phyloP scores from a whole-genome alignment of 2,329 filamentous ascomycete species.

The Pezicula rhizophila region DNA sequence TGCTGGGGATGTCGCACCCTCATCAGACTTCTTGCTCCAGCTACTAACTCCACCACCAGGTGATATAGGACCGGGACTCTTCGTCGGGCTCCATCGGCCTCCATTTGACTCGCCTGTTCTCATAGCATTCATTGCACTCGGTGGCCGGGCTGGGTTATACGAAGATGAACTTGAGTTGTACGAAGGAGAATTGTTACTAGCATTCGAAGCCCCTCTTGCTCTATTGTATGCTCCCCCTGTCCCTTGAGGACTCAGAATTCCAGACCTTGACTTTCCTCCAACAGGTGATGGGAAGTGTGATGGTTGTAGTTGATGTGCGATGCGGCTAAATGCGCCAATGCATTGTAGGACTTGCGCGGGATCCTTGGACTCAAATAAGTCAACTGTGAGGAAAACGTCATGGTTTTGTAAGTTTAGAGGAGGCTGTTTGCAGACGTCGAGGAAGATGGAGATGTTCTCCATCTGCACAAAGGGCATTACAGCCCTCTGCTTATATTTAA shows the following conservation, averaged over 20 bases:
- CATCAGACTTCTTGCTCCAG: constrained; percentile 84
- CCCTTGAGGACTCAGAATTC: constrained; percentile 57
- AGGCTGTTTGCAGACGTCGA: constrained; percentile 76
- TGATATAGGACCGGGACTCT: constrained; percentile 47
- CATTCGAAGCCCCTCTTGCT: constrained; percentile 45
- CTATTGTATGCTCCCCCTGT: constrained; percentile 45
- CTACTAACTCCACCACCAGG: constrained; percentile 61
- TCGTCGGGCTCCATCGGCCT: constrained; percentile 57
- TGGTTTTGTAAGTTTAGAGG: constrained; percentile 86
- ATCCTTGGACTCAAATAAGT: constrained; percentile 92
- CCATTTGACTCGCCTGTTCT: constrained; percentile 35
- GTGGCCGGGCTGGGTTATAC: constrained; percentile 36
- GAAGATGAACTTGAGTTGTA: constrained; percentile 10
- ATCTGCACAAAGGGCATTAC: constrained; percentile 98
- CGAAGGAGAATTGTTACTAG: constrained; percentile 50
- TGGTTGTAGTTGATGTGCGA: constrained; percentile 70
- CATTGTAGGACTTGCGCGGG: constrained; percentile 94
- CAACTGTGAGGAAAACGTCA: constrained; percentile 94
- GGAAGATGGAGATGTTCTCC: constrained; percentile 98
- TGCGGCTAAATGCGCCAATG: constrained; percentile 82
- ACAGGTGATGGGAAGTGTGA: constrained; percentile 68
- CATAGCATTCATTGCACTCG: constrained; percentile 28
- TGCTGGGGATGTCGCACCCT: constrained; percentile 74
- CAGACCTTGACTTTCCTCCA: constrained; percentile 59
- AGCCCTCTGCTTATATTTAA: constrained; percentile 80